Conservation (phyloP, 345 rosid species). For the Erucastrum elatum region DNA sequence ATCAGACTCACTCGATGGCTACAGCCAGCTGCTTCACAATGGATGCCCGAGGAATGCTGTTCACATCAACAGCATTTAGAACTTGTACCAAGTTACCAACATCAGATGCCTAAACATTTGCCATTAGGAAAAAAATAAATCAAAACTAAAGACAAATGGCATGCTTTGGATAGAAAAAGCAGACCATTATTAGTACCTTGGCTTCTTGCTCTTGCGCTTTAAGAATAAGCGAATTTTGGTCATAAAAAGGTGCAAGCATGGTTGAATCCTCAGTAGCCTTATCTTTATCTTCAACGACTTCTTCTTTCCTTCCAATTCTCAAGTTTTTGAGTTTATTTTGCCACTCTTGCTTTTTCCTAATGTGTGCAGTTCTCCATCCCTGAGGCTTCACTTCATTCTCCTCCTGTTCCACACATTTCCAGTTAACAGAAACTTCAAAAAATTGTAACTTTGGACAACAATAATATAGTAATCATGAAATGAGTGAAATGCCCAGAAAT, state of each 20-base stretch:
- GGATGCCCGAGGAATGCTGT: conserved; percentile 67
- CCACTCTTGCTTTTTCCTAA: conserved; percentile 79
- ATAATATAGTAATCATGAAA: too few species aligned
- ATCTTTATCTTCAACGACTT: conserved; percentile 36
- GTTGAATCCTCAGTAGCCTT: conserved; percentile 43
- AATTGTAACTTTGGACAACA: not conserved
- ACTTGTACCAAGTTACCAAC: conserved; percentile 52
- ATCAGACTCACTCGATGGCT: conserved; percentile 75
- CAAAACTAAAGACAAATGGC: conserved; percentile 6
- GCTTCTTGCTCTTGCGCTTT: conserved; percentile 71
- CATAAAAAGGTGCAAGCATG: conserved; percentile 69
- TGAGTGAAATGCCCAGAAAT: not conserved
- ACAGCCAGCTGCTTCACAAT: conserved; percentile 77
- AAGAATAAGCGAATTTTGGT: conserved; percentile 63
- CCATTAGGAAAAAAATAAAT: not conserved
- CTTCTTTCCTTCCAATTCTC: conserved; percentile 64
- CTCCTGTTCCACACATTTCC: conserved; percentile 44
- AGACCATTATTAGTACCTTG: conserved; percentile 56
- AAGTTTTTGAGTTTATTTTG: conserved; percentile 75
- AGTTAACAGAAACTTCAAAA: not conserved
- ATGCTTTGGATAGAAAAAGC: not conserved
- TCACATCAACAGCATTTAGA: conserved; percentile 53
- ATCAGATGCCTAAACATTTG: conserved; percentile 54
- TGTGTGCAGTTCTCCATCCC: conserved; percentile 60
- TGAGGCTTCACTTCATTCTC: conserved; percentile 56